Percentiles rank a stretch among this genome's conserved stretches.
These are phyloP conservation scores for Sclerotiophoma versabilis DNA, from an alignment of 2,329 filamentous ascomycete genomes.

Conservation along the genomic window DNA sequence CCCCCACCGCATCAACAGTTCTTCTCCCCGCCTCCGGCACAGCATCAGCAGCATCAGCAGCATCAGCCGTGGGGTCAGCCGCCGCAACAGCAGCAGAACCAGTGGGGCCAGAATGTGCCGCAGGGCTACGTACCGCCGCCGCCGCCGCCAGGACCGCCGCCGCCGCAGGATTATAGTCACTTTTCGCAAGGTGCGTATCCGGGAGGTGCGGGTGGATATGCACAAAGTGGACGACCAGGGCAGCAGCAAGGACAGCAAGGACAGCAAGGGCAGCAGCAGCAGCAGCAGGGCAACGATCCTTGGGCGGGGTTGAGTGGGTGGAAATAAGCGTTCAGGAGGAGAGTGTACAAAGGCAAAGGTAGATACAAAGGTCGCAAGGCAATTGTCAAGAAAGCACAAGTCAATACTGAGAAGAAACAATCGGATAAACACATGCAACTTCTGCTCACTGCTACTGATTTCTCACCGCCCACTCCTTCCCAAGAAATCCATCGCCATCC, in stretches of 20 bases:
- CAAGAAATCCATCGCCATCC: too few relatives aligned
- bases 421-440: too few relatives aligned
- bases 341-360: too few relatives aligned
- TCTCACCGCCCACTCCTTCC: too few relatives aligned
- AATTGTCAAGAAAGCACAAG: too few relatives aligned
- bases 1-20: conserved; percentile 66
- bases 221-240: conserved; percentile 19
- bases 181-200: conserved; percentile 62
- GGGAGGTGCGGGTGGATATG: conserved; percentile 49
- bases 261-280: conserved; percentile 49
- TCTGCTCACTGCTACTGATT: too few relatives aligned
- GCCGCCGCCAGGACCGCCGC: conserved; percentile 70
- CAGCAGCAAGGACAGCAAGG: conserved; percentile 48
- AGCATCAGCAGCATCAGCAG: conserved; percentile 54
- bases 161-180: conserved; percentile 57
- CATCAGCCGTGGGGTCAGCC: conserved; percentile 64
- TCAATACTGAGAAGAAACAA: too few relatives aligned
- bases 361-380: too few relatives aligned
- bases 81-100: conserved; percentile 54
- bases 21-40: conserved; percentile 57
- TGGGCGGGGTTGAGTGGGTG: conserved; percentile 75
- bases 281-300: conserved; percentile 61
- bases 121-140: conserved; percentile 72
- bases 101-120: conserved; percentile 57
- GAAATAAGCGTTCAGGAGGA: too few relatives aligned